Evolutionary conservation across 2,329 filamentous ascomycete genomes (phyloP), one percentile per base, ranked within the genome.

Genomic region (Helicocarpus griseus): DNA sequence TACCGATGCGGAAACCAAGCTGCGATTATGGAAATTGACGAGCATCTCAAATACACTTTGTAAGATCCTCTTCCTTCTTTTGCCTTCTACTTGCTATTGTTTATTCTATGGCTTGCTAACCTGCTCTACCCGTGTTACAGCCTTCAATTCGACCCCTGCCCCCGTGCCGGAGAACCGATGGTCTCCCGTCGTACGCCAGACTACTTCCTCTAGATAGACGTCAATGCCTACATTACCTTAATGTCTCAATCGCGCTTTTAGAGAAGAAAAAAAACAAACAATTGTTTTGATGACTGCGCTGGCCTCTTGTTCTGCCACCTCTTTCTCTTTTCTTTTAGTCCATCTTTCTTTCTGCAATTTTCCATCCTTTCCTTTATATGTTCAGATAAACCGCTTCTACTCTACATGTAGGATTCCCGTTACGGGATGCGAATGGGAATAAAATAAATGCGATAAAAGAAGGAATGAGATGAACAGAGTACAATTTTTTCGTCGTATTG

Each of bases 11-110:
- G 93, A 67, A 98, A 98, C 73, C 93, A 97, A 73, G 93, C 93
- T 52, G 93, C 93, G n/a, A 97, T 98, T 70, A 98, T 98, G 93
- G 93, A 97, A 74, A 98, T 98, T 71, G 93, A 97, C 60, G 93
- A 98, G 75, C 90, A 97, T 71, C 76, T 98, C 68, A 97, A 98
- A 78, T 98, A 97, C 74, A 97, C 93, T 65, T 97, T 98, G 91
- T 96, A 80, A 72, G 89, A 22, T 44, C 39, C n/a, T 36, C 22
- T 9, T 49, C 48, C 49, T 54, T 41, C 14, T 40, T n/a, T 44
- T 36, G 53, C 52, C 26, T 48, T 50, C 46, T 52, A 56, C 64
- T 71, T 59, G 70, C 21, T 45, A 33, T 36, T 31, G n/a, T n/a
- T 22, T 19, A 26, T n/a, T 33, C 33, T n/a, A 21, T 14, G 5